Evolutionary conservation across 345 rosid genomes (phyloP).

Genomic region (Abelmoschus esculentus): DNA sequence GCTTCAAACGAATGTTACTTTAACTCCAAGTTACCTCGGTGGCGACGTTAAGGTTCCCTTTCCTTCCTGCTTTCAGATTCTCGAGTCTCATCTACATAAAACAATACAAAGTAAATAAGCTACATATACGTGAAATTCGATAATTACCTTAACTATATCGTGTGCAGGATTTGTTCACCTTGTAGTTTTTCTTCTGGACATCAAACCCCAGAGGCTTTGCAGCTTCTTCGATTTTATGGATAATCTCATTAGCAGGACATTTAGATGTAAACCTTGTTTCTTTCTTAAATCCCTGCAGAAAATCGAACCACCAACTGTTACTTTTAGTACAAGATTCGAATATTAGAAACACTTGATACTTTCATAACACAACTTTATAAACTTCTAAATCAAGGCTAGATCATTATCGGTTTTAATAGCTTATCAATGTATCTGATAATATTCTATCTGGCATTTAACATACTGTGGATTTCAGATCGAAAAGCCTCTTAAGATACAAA

Average conservation of each 20-base stretch:
- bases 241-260: conserved; percentile 79
- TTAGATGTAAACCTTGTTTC: conserved; percentile 86
- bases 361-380: no score
- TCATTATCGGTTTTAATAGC: neutral
- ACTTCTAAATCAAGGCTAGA: neutral
- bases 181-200: conserved; percentile 83
- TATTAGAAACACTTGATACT: neutral
- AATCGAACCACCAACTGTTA: neutral
- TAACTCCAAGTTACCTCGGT: conserved; percentile 57
- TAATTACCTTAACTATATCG: neutral
- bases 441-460: neutral
- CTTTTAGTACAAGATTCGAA: neutral
- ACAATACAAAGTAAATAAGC: neutral
- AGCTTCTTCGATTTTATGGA: conserved; percentile 80
- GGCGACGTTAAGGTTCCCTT: conserved; percentile 81
- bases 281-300: conserved; percentile 64
- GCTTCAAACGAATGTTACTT: neutral
- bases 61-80: conserved; percentile 85
- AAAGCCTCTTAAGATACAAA: conserved; percentile 19
- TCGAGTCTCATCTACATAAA: conserved; percentile 73
- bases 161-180: conserved; percentile 32
- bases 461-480: neutral
- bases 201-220: conserved; percentile 93
- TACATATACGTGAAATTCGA: neutral
- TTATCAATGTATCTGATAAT: no score